Evolutionary conservation across 139 green algal species (phyloP).

Genomic region (Closterium sp.): DNA sequence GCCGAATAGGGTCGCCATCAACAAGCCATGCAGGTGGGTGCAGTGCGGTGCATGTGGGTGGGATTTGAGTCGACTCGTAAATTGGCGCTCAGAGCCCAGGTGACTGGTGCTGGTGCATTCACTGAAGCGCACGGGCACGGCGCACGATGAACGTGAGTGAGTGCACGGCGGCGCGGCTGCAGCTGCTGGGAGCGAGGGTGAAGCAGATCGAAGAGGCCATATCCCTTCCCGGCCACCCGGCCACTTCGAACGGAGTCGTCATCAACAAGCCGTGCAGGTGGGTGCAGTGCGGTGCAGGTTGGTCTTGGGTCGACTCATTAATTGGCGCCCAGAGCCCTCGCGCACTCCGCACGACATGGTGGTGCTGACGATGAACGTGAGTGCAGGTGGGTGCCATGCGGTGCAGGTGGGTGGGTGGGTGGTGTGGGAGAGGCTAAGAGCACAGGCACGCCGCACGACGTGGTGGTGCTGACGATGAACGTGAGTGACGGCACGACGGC

Average conservation of each 20-base stretch:
- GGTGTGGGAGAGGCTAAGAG: too few species aligned
- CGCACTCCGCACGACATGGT: too few species aligned
- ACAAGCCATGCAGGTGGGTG: not conserved
- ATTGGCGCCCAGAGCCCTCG: too few species aligned
- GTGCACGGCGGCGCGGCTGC: not conserved
- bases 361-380: too few species aligned
- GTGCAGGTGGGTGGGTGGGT: too few species aligned
- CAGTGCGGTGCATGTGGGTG: too few species aligned
- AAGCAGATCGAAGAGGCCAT: not conserved
- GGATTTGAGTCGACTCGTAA: too few species aligned
- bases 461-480: not conserved
- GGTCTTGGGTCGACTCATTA: too few species aligned
- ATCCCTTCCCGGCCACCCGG: not conserved
- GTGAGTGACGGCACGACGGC: too few species aligned
- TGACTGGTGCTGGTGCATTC: conserved; percentile 1
- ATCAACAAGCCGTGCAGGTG: not conserved
- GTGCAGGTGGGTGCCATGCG: too few species aligned
- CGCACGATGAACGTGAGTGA: not conserved
- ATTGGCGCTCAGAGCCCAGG: too few species aligned
- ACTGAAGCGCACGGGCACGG: not conserved
- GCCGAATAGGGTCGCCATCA: not conserved
- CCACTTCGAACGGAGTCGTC: not conserved
- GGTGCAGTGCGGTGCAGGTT: too few species aligned
- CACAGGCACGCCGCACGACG: not conserved
- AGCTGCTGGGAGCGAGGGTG: conserved; percentile 4